Percentiles rank a stretch among this genome's conserved stretches.
Conservation (phyloP, 768 basidiomycete genomes). For the Tricholoma bakamatsutake region DNA sequence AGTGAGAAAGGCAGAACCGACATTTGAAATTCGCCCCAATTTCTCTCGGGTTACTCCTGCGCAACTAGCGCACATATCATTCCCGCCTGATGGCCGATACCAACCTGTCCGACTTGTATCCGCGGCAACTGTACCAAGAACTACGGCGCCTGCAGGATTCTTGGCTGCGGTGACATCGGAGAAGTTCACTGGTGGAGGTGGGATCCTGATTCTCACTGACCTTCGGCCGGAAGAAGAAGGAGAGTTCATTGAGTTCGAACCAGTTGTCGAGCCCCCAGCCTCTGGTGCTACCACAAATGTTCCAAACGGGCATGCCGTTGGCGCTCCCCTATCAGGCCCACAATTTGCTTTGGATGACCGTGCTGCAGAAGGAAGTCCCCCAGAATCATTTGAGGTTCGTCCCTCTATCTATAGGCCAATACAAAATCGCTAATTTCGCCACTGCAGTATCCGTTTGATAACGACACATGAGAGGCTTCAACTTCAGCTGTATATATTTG, state of each 20-base stretch:
- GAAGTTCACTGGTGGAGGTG: constrained; percentile 74
- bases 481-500: not conserved
- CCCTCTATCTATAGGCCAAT: not conserved
- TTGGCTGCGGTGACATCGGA: constrained; percentile 35
- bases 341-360: constrained; percentile 69
- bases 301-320: constrained; percentile 26
- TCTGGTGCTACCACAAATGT: constrained; percentile 20
- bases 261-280: constrained; percentile 25
- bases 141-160: constrained; percentile 28
- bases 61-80: constrained; percentile 79
- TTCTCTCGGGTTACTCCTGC: constrained; percentile 90
- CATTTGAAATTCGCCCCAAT: constrained; percentile 73
- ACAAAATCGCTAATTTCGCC: constrained; percentile 13
- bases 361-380: constrained; percentile 68
- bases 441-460: constrained; percentile 69
- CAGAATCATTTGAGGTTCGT: constrained; percentile 80
- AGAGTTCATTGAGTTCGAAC: constrained; percentile 64
- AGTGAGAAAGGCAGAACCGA: constrained; percentile 68
- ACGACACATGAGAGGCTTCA: constrained; percentile 41
- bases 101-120: constrained; percentile 84
- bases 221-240: constrained; percentile 60
- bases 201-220: constrained; percentile 82
- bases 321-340: constrained; percentile 31
- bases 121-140: constrained; percentile 32
- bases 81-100: constrained; percentile 76